phyloP scores from a whole-genome alignment of 2,329 filamentous ascomycete genomes.

The Alternaria gaisen region DNA sequence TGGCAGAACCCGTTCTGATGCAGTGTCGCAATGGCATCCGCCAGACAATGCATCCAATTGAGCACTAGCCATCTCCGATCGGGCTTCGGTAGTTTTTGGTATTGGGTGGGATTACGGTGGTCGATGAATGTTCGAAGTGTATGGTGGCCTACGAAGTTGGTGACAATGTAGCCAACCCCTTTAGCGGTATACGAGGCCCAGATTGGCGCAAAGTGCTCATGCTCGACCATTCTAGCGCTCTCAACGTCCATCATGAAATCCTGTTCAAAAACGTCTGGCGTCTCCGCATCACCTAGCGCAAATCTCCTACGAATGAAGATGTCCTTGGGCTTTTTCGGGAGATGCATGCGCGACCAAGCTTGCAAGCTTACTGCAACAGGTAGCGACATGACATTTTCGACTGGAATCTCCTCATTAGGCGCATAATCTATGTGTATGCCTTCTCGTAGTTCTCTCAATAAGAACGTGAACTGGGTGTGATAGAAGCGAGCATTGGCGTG shows the following conservation, averaged over 20 bases:
- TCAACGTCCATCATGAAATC: constrained; percentile 70
- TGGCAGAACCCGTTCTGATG: constrained; percentile 72
- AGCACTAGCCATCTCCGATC: constrained; percentile 68
- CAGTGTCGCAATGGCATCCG: constrained; percentile 72
- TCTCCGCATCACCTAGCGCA: constrained; percentile 56
- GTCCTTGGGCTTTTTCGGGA: constrained; percentile 68
- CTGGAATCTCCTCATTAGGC: constrained; percentile 73
- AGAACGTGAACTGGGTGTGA: constrained; percentile 73
- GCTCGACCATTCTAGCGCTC: constrained; percentile 66
- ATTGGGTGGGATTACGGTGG: constrained; percentile 65
- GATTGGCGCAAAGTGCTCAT: constrained; percentile 74
- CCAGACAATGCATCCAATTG: constrained; percentile 79
- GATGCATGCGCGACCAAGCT: constrained; percentile 67
- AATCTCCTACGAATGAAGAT: constrained; percentile 68
- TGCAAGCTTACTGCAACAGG: constrained; percentile 58
- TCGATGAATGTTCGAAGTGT: constrained; percentile 73
- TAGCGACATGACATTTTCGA: constrained; percentile 71
- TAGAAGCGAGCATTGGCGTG: constrained; percentile 74
- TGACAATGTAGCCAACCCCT: constrained; percentile 70
- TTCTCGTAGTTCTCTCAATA: constrained; percentile 69
- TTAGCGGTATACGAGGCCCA: constrained; percentile 76
- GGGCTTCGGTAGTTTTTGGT: constrained; percentile 69
- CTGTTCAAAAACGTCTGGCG: constrained; percentile 40
- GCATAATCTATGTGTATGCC: constrained; percentile 71
- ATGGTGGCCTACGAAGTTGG: constrained; percentile 72